phyloP scores from a whole-genome alignment of 768 basidiomycete genomes.

The Psilocybe cubensis region DNA sequence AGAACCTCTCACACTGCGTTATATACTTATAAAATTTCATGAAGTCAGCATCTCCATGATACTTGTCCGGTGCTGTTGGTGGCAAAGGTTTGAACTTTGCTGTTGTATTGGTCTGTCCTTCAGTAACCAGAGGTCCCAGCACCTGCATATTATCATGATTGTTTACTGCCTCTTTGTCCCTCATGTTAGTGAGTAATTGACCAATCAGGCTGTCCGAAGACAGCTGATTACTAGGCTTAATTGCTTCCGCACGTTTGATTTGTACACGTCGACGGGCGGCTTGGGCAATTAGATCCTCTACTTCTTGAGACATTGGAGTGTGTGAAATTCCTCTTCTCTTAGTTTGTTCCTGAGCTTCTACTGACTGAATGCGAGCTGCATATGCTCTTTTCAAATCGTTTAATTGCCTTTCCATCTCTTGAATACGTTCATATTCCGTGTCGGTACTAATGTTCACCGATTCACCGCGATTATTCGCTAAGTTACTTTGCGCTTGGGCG shows the following conservation, averaged over 20 bases:
- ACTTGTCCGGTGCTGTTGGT: constrained; percentile 13
- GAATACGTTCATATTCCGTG: not conserved
- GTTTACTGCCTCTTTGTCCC: no score
- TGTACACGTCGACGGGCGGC: not conserved
- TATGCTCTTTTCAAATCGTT: not conserved
- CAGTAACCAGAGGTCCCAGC: not conserved
- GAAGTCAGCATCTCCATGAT: constrained; percentile 11
- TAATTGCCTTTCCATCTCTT: constrained; percentile 2
- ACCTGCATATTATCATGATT: not conserved
- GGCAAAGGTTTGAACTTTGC: constrained; percentile 5
- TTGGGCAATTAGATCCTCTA: constrained; percentile 1
- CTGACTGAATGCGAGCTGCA: not conserved
- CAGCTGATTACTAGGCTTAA: not conserved
- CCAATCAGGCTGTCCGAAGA: constrained; percentile 7
- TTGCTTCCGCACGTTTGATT: not conserved
- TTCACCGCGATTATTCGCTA: not conserved
- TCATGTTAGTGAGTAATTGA: constrained; percentile 4
- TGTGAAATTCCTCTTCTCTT: not conserved
- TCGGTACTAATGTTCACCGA: constrained; percentile 13
- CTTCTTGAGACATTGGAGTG: not conserved
- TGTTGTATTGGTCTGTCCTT: not conserved
- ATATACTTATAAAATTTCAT: constrained; percentile 14
- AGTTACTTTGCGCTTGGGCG: not conserved
- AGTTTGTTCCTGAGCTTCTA: not conserved
- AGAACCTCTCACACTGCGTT: not conserved